These are phyloP conservation scores for Monilinia fructicola DNA, from an alignment of 2,329 filamentous ascomycete genomes.

Conservation along the genomic window DNA sequence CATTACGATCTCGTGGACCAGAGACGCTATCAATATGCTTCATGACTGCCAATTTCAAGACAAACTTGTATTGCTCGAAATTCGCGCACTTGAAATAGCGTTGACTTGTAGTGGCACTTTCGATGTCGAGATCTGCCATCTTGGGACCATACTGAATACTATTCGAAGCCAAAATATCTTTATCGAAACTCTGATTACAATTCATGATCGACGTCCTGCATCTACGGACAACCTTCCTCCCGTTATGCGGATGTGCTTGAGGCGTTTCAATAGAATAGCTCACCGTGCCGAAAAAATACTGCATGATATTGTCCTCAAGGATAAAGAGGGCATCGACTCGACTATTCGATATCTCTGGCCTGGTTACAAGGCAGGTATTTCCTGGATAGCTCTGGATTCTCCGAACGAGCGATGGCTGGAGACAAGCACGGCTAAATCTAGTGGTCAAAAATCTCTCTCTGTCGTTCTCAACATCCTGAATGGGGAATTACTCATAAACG, in stretches of 20 bases:
- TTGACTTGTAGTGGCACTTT: constrained; percentile 48
- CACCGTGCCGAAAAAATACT: constrained; percentile 31
- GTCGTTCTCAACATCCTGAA: constrained; percentile 53
- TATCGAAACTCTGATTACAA: constrained; percentile 43
- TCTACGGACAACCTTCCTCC: constrained; percentile 39
- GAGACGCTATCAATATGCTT: constrained; percentile 23
- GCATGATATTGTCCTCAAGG: constrained; percentile 26
- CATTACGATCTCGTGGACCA: constrained; percentile 46
- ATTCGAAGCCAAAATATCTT: constrained; percentile 40
- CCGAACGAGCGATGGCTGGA: constrained; percentile 42
- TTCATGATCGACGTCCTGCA: constrained; percentile 41
- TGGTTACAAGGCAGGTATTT: constrained; percentile 33
- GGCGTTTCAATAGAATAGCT: constrained; percentile 23
- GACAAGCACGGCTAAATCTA: constrained; percentile 28
- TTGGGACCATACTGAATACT: constrained; percentile 37
- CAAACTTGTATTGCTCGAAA: constrained; percentile 40
- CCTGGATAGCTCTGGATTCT: constrained; percentile 34
- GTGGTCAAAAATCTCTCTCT: constrained; percentile 23
- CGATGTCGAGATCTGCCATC: constrained; percentile 43
- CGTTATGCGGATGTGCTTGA: constrained; percentile 11
- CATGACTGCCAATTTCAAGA: constrained; percentile 32
- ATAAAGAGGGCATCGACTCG: constrained; percentile 32
- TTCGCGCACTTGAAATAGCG: constrained; percentile 44
- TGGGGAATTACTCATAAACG: constrained; percentile 54
- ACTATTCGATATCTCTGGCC: constrained; percentile 37